Percentiles rank a stretch among this genome's conserved stretches.
Conservation (phyloP, 306 rosid genomes). For the Erythrophleum fordii region DNA sequence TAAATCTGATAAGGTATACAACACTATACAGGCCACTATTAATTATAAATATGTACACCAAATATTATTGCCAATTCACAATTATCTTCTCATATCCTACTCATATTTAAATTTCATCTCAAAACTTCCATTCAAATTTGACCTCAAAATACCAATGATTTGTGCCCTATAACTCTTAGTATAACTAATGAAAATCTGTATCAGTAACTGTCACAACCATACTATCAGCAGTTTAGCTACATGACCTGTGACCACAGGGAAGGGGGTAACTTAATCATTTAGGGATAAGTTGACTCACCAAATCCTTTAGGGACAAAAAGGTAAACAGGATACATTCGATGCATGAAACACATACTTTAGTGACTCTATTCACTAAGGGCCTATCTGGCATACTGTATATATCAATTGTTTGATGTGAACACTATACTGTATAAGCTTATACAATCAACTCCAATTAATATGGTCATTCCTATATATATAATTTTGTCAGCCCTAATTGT, state of each 20-base stretch:
- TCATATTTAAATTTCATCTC: no score
- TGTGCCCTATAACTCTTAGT: not conserved
- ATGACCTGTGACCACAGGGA: not conserved
- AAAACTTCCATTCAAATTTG: no score
- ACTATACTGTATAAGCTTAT: no score
- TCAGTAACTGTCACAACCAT: not conserved
- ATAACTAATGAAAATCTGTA: conserved; percentile 6
- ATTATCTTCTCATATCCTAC: no score
- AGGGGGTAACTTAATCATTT: not conserved
- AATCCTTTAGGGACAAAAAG: not conserved
- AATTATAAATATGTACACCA: conserved; percentile 6
- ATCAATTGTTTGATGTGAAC: no score
- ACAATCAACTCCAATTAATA: no score
- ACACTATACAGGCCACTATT: not conserved
- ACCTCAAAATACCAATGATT: not conserved
- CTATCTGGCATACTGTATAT: no score
- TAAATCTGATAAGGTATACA: conserved; percentile 21
- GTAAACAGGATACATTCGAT: not conserved
- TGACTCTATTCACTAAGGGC: not conserved
- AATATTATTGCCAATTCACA: no score
- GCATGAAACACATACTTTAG: not conserved
- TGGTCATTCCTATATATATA: no score
- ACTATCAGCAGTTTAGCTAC: not conserved
- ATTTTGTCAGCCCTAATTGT: no score
- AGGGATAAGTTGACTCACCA: not conserved